Conservation (phyloP, 2,329 filamentous ascomycete species). For the Aureobasidium zeae region DNA sequence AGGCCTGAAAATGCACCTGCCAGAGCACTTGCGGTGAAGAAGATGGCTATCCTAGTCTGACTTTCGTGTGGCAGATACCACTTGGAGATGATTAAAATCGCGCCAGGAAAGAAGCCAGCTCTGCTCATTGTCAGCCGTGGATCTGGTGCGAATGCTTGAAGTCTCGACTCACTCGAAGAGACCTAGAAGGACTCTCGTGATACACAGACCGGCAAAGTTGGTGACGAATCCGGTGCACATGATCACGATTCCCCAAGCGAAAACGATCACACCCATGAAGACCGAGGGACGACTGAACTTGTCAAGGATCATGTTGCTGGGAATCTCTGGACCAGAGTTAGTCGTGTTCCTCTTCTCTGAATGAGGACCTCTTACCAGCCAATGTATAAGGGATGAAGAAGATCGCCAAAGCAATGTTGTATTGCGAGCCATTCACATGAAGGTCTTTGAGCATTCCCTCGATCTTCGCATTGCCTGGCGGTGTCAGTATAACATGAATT, state of each 20-base stretch:
- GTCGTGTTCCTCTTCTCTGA: constrained; percentile 37
- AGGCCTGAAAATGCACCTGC: constrained; percentile 22
- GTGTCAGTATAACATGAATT: constrained; percentile 45
- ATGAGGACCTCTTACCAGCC: constrained; percentile 36
- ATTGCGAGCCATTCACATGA: constrained; percentile 53
- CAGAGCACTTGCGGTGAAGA: constrained; percentile 20
- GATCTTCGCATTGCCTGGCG: constrained; percentile 64
- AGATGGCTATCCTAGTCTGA: constrained; percentile 21
- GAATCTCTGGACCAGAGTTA: constrained; percentile 35
- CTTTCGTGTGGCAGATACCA: constrained; percentile 17
- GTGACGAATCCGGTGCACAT: constrained; percentile 38
- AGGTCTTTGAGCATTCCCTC: constrained; percentile 50
- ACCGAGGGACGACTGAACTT: constrained; percentile 44
- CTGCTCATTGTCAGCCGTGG: constrained; percentile 19
- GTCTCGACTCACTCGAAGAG: constrained; percentile 43
- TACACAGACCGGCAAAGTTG: constrained; percentile 41
- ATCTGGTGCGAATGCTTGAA: neutral
- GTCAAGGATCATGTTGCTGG: constrained; percentile 76
- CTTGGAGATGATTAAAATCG: constrained; percentile 38
- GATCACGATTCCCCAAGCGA: constrained; percentile 37
- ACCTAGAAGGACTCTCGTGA: constrained; percentile 50
- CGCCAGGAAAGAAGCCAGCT: constrained; percentile 51
- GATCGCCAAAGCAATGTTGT: constrained; percentile 37
- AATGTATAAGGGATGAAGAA: constrained; percentile 4
- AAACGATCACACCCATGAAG: constrained; percentile 34